These are phyloP conservation scores for Microsporum canis DNA, from an alignment of 2,329 filamentous ascomycete species.

Conservation along the genomic window DNA sequence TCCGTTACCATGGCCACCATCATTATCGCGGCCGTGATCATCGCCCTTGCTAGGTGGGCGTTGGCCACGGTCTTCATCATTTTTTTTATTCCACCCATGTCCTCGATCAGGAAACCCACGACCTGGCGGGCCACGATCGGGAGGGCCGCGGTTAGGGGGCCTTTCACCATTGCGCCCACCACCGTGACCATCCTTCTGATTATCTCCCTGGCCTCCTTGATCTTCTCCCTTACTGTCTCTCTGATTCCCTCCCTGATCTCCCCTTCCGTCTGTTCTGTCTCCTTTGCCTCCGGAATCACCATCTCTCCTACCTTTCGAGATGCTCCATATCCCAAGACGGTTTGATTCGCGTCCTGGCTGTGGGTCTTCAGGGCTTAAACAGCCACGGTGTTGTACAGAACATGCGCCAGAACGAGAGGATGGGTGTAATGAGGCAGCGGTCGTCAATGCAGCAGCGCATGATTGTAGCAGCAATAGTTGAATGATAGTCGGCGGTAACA, in stretches of 20 bases:
- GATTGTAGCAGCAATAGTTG: neutral
- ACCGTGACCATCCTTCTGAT: neutral
- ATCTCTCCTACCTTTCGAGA: neutral
- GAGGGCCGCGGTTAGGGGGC: too few species aligned
- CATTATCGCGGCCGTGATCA: neutral
- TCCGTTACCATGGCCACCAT: neutral
- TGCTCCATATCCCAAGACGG: neutral
- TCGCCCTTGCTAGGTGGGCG: neutral
- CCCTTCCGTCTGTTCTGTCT: neutral
- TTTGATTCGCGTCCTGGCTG: neutral
- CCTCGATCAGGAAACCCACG: neutral
- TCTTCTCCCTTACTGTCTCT: neutral
- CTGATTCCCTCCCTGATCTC: neutral
- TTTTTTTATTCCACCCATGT: neutral
- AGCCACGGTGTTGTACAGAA: neutral
- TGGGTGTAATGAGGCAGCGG: neutral
- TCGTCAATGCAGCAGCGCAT: neutral
- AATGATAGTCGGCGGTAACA: neutral
- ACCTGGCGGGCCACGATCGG: neutral
- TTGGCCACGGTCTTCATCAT: neutral
- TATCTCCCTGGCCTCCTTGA: neutral
- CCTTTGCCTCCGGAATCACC: neutral
- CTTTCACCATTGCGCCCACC: neutral
- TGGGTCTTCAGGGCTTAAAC: neutral
- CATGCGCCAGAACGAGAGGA: neutral